Conservation (phyloP, 2,329 filamentous ascomycete genomes). For the Chrysoporthe cubensis region DNA sequence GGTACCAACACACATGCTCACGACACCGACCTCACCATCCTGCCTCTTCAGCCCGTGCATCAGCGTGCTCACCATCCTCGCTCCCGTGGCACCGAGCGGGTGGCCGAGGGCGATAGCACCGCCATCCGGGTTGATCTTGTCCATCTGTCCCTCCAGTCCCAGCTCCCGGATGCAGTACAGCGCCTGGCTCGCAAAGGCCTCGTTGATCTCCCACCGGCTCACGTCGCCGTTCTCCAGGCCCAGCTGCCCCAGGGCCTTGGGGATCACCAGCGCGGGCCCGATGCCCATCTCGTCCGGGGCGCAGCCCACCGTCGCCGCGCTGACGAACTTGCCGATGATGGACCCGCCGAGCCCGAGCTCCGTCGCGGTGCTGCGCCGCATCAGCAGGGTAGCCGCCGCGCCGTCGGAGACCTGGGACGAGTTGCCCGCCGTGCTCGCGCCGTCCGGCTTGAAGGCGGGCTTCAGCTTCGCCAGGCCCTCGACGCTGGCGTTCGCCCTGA, state of each 20-base stretch:
- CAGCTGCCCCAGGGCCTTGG: slow-evolving; percentile 72
- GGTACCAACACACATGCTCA: slow-evolving; percentile 88
- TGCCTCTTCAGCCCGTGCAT: slow-evolving; percentile 67
- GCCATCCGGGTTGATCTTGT: slow-evolving; percentile 87
- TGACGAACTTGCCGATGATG: slow-evolving; percentile 85
- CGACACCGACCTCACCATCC: slow-evolving; percentile 77
- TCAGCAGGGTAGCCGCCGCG: slow-evolving; percentile 80
- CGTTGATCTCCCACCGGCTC: slow-evolving; percentile 91
- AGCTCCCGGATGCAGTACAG: slow-evolving; percentile 73
- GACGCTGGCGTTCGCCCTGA: slow-evolving; percentile 67
- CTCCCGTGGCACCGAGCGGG: slow-evolving; percentile 86
- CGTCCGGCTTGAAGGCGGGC: slow-evolving; percentile 78
- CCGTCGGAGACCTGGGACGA: slow-evolving; percentile 85
- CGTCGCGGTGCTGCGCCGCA: slow-evolving; percentile 79
- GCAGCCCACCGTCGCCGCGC: slow-evolving; percentile 75
- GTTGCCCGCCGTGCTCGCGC: slow-evolving; percentile 84
- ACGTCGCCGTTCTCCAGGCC: slow-evolving; percentile 72
- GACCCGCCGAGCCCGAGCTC: slow-evolving; percentile 68
- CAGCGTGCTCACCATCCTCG: slow-evolving; percentile 76
- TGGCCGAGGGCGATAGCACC: slow-evolving; percentile 95
- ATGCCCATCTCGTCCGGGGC: slow-evolving; percentile 93
- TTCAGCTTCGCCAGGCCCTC: slow-evolving; percentile 80
- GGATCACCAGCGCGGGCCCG: slow-evolving; percentile 84
- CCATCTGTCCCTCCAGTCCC: slow-evolving; percentile 65
- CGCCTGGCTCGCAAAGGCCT: slow-evolving; percentile 72